Evolutionary conservation across 257 asterid species (phyloP).

Genomic region (Plantago elongata): DNA sequence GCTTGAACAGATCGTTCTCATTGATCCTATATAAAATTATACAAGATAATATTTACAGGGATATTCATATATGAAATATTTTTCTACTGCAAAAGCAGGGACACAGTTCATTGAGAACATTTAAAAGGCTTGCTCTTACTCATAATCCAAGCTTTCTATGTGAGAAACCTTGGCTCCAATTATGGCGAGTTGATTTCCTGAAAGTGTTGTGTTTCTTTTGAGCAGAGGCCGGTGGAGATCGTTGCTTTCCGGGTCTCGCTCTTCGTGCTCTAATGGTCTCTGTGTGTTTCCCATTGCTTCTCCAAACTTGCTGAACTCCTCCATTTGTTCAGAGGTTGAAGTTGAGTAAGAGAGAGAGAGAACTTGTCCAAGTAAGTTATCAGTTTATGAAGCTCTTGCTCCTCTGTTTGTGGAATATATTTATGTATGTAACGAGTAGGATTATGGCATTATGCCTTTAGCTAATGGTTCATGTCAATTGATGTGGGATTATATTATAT

Average conservation of each 20-base stretch:
- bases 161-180: slow-evolving; percentile 82
- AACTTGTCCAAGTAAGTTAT: slow-evolving; percentile 17
- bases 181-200: slow-evolving; percentile 59
- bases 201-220: slow-evolving; percentile 50
- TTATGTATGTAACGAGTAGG: slow-evolving; percentile 22
- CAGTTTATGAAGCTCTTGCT: slow-evolving; percentile 20
- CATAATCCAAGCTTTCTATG: slow-evolving; percentile 90
- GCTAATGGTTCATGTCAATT: neutral
- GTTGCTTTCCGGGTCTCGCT: slow-evolving; percentile 63
- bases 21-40: slow-evolving; percentile 50
- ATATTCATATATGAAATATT: neutral
- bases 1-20: slow-evolving; percentile 91
- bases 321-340: slow-evolving; percentile 32
- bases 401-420: slow-evolving; percentile 30
- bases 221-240: slow-evolving; percentile 57
- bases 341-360: slow-evolving; percentile 17
- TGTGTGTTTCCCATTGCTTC: slow-evolving; percentile 29
- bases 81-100: no score
- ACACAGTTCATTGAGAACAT: no score
- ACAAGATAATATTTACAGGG: neutral
- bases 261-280: slow-evolving; percentile 31
- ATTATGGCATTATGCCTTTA: slow-evolving; percentile 4
- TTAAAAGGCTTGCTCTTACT: slow-evolving; percentile 44
- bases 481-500: neutral
- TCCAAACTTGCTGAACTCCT: slow-evolving; percentile 27